Percentiles rank a stretch among this genome's conserved stretches.
Conservation (phyloP, 371 early-diverging fungal species). For the Dinochytrium kinnereticum region DNA sequence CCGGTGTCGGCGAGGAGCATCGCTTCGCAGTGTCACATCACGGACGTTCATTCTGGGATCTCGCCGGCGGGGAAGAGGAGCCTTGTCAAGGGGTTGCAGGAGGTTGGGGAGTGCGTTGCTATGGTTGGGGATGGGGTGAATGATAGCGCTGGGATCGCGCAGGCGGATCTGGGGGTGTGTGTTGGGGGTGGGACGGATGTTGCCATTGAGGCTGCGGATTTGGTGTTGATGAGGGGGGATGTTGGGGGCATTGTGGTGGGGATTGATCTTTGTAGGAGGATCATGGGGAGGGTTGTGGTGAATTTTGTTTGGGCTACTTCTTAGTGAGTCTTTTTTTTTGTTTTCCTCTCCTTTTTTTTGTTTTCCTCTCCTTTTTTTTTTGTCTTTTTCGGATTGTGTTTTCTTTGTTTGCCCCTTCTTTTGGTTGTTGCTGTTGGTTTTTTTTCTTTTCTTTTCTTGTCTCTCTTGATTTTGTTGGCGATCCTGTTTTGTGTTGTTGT, state of each 20-base stretch:
- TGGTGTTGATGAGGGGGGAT: slow-evolving; percentile 70
- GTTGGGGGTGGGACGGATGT: slow-evolving; percentile 92
- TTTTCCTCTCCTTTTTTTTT: slow-evolving; percentile 6
- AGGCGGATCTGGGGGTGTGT: slow-evolving; percentile 94
- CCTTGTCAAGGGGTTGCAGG: slow-evolving; percentile 64
- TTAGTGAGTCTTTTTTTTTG: slow-evolving; percentile 41
- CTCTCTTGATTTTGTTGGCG: too few relatives aligned
- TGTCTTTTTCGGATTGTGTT: background rate
- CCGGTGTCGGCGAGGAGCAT: slow-evolving; percentile 76
- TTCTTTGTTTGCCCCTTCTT: background rate
- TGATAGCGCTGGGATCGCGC: slow-evolving; percentile 94
- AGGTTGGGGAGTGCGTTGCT: slow-evolving; percentile 67
- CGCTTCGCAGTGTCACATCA: slow-evolving; percentile 74
- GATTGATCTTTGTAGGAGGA: slow-evolving; percentile 80
- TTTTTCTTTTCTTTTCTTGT: background rate
- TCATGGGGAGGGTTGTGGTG: slow-evolving; percentile 80
- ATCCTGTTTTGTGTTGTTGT: too few relatives aligned
- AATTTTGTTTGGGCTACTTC: slow-evolving; percentile 93
- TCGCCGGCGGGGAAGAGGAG: slow-evolving; percentile 88
- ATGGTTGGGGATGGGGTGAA: slow-evolving; percentile 99
- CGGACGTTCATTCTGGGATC: slow-evolving; percentile 88
- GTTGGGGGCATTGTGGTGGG: slow-evolving; percentile 85
- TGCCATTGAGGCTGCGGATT: slow-evolving; percentile 92
- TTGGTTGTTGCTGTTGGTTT: background rate
- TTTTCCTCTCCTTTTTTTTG: background rate